phyloP scores from a whole-genome alignment of 2,329 filamentous ascomycete genomes.

The Stagonosporopsis rhizophila region DNA sequence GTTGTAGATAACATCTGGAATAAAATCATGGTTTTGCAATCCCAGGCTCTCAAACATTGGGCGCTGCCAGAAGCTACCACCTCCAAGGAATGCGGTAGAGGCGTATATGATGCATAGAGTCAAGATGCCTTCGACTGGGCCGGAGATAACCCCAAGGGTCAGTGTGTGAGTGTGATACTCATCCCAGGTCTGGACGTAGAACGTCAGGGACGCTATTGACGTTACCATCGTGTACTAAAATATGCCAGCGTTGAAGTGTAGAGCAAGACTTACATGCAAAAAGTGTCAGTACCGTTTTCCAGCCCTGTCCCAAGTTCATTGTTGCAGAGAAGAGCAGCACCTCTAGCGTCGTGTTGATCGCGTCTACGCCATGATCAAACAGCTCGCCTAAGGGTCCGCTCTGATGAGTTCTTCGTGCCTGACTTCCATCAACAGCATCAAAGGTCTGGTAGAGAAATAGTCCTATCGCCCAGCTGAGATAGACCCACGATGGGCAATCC shows the following conservation, averaged over 20 bases:
- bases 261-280: constrained; percentile 70
- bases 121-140: constrained; percentile 92
- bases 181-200: constrained; percentile 99
- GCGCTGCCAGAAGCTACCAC: constrained; percentile 91
- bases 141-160: constrained; percentile 89
- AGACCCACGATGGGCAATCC: constrained; percentile 95
- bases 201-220: constrained; percentile 79
- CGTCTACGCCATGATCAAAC: constrained; percentile 96
- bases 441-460: constrained; percentile 98
- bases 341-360: constrained; percentile 93
- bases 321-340: constrained; percentile 89
- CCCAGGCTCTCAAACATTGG: constrained; percentile 76
- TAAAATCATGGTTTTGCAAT: constrained; percentile 66
- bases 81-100: constrained; percentile 83
- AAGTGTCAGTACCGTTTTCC: constrained; percentile 82
- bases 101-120: constrained; percentile 83
- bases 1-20: constrained; percentile 76
- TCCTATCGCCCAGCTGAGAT: constrained; percentile 87
- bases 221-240: background rate
- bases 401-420: constrained; percentile 89
- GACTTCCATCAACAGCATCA: constrained; percentile 92
- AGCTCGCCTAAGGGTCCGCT: constrained; percentile 94
- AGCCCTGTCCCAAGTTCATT: constrained; percentile 92
- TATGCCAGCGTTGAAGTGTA: background rate
- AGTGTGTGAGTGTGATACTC: constrained; percentile 98